These are phyloP conservation scores for Calonectria montana DNA, from an alignment of 2,329 filamentous ascomycete species.

Conservation along the genomic window DNA sequence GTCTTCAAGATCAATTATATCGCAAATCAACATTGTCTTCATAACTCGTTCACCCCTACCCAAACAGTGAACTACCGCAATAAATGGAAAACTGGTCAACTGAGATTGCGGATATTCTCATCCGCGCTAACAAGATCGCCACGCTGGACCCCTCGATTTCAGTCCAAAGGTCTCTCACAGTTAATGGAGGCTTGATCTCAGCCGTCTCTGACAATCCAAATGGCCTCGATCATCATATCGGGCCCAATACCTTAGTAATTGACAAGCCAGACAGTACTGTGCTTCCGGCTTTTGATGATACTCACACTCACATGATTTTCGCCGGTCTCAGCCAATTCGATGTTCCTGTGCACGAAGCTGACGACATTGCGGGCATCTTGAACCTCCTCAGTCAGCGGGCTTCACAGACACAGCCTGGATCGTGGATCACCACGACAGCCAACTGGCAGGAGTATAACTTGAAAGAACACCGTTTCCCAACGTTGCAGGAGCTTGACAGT, in stretches of 20 bases:
- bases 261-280: not conserved
- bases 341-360: not conserved
- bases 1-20: no score
- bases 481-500: not conserved
- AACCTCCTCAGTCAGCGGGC: not conserved
- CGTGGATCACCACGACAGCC: not conserved
- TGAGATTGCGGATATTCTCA: no score
- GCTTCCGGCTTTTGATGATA: not conserved
- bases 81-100: no score
- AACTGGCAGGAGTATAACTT: not conserved
- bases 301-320: not conserved
- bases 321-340: not conserved
- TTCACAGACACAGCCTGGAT: not conserved
- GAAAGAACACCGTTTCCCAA: not conserved
- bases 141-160: no score
- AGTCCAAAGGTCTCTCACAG: not conserved
- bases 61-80: no score
- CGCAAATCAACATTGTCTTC: no score
- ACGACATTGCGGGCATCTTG: not conserved
- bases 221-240: not conserved
- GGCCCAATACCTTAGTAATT: not conserved
- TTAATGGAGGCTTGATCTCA: not conserved
- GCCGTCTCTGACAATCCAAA: not conserved
- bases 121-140: no score
- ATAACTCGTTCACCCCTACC: no score